These are phyloP conservation scores for Eimeria tenella DNA, from an alignment of 169 alveolate genomes.

Conservation along the genomic window DNA sequence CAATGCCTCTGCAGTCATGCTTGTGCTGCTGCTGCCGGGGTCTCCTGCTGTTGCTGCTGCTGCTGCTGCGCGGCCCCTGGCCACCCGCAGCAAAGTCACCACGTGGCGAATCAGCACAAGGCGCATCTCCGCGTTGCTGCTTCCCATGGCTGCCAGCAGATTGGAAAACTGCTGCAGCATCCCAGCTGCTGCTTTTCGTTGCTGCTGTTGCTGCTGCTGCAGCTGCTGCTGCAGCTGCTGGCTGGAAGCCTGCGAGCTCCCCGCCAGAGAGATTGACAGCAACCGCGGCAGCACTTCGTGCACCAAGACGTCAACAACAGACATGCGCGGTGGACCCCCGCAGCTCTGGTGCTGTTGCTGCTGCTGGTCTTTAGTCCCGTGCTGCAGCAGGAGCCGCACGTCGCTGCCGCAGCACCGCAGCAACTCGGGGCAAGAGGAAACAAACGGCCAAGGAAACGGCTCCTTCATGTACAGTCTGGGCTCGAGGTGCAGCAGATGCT, in stretches of 20 bases:
- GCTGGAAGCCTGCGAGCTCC: not conserved
- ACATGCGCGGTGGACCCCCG: slow-evolving; percentile 31
- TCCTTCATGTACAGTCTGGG: slow-evolving; percentile 37
- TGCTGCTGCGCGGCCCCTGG: slow-evolving; percentile 47
- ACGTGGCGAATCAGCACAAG: slow-evolving; percentile 52
- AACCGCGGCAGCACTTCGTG: slow-evolving; percentile 66
- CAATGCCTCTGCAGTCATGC: slow-evolving; percentile 7
- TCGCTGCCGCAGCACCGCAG: slow-evolving; percentile 46
- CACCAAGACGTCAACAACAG: slow-evolving; percentile 62
- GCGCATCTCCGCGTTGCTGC: slow-evolving; percentile 72
- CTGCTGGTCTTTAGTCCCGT: slow-evolving; percentile 32
- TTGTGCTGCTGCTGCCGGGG: not conserved
- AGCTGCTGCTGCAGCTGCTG: slow-evolving; percentile 54
- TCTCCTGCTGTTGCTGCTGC: slow-evolving; percentile 39
- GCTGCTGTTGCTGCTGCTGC: slow-evolving; percentile 31
- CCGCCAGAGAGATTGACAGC: slow-evolving; percentile 48
- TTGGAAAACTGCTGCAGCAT: slow-evolving; percentile 58
- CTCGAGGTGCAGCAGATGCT: slow-evolving; percentile 39
- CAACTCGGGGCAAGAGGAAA: slow-evolving; percentile 28
- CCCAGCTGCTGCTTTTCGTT: slow-evolving; percentile 46
- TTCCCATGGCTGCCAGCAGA: slow-evolving; percentile 65
- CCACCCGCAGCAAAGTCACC: slow-evolving; percentile 28
- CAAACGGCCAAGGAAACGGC: slow-evolving; percentile 45
- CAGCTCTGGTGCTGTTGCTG: slow-evolving; percentile 59
- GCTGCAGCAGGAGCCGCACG: slow-evolving; percentile 57